Percentiles rank a stretch among this genome's conserved stretches.
Evolutionary conservation across 2,329 filamentous ascomycete species (phyloP).

Genomic region (Sporothrix inflata): DNA sequence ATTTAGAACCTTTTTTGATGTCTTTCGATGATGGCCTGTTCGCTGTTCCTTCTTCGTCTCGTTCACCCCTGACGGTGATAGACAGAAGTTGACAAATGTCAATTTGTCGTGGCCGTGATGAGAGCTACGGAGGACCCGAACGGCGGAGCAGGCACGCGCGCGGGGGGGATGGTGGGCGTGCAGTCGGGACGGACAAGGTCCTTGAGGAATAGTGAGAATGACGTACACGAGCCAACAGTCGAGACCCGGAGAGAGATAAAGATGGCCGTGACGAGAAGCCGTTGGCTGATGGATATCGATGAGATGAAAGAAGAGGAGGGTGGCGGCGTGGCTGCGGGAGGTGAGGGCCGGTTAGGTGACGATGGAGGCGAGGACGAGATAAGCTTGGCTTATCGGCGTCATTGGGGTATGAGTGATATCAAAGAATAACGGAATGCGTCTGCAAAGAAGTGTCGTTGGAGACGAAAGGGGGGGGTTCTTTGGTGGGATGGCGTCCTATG

Average conservation of each 20-base stretch:
- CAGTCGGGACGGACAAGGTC: background rate
- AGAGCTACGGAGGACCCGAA: slow-evolving; percentile 24
- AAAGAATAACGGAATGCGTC: slow-evolving; percentile 32
- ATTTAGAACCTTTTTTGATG: background rate
- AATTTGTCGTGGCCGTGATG: slow-evolving; percentile 28
- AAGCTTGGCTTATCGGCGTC: slow-evolving; percentile 62
- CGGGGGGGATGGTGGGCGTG: background rate
- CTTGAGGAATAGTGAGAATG: background rate
- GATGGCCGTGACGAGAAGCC: slow-evolving; percentile 18
- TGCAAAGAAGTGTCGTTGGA: slow-evolving; percentile 8
- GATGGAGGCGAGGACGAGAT: slow-evolving; percentile 59
- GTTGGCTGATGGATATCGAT: slow-evolving; percentile 16
- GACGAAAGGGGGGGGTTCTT: background rate
- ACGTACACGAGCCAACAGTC: background rate
- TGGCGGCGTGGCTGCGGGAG: slow-evolving; percentile 7
- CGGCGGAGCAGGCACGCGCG: background rate
- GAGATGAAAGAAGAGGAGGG: background rate
- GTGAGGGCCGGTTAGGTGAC: slow-evolving; percentile 48
- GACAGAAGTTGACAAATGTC: slow-evolving; percentile 11
- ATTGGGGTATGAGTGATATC: slow-evolving; percentile 45
- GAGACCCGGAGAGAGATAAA: slow-evolving; percentile 24
- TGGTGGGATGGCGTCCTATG: slow-evolving; percentile 23
- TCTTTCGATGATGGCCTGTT: background rate
- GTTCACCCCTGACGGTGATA: slow-evolving; percentile 4
- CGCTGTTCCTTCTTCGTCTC: background rate